Evolutionary conservation across 192 early-diverging fungal species (phyloP).

Genomic region (Geranomyces michiganensis): DNA sequence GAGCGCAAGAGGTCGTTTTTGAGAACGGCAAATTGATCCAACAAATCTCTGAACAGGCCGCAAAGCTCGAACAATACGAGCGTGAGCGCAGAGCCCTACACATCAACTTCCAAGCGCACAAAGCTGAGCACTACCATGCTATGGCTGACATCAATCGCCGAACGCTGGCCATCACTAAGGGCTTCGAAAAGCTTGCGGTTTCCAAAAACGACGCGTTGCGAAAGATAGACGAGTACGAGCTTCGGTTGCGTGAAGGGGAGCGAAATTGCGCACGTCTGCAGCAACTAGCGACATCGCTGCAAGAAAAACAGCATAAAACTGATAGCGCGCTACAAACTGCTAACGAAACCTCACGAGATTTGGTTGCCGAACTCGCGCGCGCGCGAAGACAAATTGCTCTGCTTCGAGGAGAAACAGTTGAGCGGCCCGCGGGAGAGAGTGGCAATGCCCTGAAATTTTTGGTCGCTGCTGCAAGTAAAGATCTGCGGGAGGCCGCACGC

Average conservation of each 20-base stretch:
- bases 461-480: background rate
- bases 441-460: slow-evolving; percentile 21
- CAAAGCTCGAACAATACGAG: background rate
- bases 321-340: slow-evolving; percentile 29
- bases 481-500: background rate
- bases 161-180: slow-evolving; percentile 5
- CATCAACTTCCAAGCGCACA: background rate
- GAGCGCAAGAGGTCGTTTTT: background rate
- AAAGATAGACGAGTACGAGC: background rate
- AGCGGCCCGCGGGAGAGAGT: slow-evolving; percentile 2
- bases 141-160: background rate
- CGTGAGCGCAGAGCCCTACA: background rate
- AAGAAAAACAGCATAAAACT: slow-evolving; percentile 35
- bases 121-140: slow-evolving; percentile 13
- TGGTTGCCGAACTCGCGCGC: slow-evolving; percentile 23
- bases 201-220: background rate
- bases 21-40: background rate
- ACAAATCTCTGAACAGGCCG: background rate
- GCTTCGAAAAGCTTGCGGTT: slow-evolving; percentile 12
- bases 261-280: slow-evolving; percentile 26
- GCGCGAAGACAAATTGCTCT: background rate
- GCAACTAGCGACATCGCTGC: slow-evolving; percentile 29
- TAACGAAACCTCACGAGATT: slow-evolving; percentile 13
- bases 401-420: background rate
- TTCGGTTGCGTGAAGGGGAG: slow-evolving; percentile 31